Evolutionary conservation across 257 asterid genomes (phyloP).

Genomic region (Nicotiana obtusifolia): DNA sequence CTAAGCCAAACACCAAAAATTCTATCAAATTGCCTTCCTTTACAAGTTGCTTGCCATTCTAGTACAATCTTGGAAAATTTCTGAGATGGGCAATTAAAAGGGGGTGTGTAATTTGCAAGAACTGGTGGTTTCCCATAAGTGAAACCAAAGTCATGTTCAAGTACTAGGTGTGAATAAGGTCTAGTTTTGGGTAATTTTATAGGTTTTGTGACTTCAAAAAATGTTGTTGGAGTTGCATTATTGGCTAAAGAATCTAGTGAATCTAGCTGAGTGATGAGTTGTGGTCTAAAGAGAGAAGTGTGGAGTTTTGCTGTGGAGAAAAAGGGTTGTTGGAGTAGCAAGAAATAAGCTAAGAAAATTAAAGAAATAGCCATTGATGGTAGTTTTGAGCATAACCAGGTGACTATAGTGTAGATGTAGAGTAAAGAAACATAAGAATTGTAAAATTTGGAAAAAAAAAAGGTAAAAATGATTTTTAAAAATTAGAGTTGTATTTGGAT

Average conservation of each 20-base stretch:
- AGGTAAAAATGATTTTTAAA: too few relatives aligned
- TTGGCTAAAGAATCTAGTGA: neutral
- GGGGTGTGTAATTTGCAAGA: slow-evolving; percentile 45
- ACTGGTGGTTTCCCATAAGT: slow-evolving; percentile 55
- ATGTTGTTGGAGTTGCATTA: slow-evolving; percentile 28
- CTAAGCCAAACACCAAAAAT: slow-evolving; percentile 81
- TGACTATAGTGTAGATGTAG: neutral
- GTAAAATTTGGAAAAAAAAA: too few relatives aligned
- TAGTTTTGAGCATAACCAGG: neutral
- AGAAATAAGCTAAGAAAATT: slow-evolving; percentile 13
- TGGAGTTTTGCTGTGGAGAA: slow-evolving; percentile 30
- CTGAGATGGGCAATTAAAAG: slow-evolving; percentile 39
- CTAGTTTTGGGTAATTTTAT: slow-evolving; percentile 41
- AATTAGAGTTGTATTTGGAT: too few relatives aligned
- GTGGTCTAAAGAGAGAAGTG: slow-evolving; percentile 22
- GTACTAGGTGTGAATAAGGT: slow-evolving; percentile 38
- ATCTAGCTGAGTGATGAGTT: slow-evolving; percentile 9
- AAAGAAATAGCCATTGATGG: slow-evolving; percentile 18
- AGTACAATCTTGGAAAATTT: slow-evolving; percentile 46
- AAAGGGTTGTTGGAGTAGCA: slow-evolving; percentile 16
- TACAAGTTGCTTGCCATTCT: slow-evolving; percentile 66
- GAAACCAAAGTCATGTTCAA: slow-evolving; percentile 51
- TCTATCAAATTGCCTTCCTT: slow-evolving; percentile 73
- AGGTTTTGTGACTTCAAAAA: slow-evolving; percentile 60
- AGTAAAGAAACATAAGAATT: neutral